Evolutionary conservation across 345 rosid species (phyloP).

Genomic region (Arabis hirsuta): DNA sequence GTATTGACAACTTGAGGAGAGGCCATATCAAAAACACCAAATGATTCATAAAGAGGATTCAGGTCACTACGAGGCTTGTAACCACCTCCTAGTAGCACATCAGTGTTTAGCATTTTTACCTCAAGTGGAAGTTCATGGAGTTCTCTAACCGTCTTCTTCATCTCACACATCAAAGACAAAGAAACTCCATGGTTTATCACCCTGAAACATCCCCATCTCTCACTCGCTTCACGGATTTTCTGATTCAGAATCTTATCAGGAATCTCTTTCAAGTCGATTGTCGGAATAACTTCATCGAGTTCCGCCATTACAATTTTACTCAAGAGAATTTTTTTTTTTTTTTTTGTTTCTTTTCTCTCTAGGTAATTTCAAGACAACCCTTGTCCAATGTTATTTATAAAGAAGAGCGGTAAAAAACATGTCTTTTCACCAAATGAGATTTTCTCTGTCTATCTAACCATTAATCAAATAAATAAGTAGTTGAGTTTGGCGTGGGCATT

Average conservation of each 20-base stretch:
- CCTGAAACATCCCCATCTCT: slow-evolving; percentile 80
- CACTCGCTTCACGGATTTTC: slow-evolving; percentile 56
- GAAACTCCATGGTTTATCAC: slow-evolving; percentile 65
- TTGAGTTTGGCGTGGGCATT: no score
- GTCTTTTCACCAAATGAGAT: no score
- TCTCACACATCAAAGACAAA: slow-evolving; percentile 51
- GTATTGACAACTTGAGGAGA: slow-evolving; percentile 54
- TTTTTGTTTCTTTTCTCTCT: no score
- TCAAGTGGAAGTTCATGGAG: slow-evolving; percentile 69
- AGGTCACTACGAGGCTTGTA: slow-evolving; percentile 52
- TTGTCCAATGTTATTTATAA: neutral
- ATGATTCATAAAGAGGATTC: slow-evolving; percentile 76
- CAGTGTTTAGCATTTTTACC: slow-evolving; percentile 56
- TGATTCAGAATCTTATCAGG: slow-evolving; percentile 42
- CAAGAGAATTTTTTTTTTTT: neutral
- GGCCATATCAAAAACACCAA: slow-evolving; percentile 72
- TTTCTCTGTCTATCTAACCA: neutral
- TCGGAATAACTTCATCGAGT: slow-evolving; percentile 43
- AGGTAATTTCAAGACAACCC: neutral
- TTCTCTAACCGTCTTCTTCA: slow-evolving; percentile 62
- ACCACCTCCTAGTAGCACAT: slow-evolving; percentile 68
- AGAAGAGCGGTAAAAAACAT: neutral
- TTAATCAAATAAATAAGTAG: no score
- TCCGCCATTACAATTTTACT: slow-evolving; percentile 13
- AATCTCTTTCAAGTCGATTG: slow-evolving; percentile 53